phyloP scores from a whole-genome alignment of 75 land plant species.

The Isoetes taiwanensis region DNA sequence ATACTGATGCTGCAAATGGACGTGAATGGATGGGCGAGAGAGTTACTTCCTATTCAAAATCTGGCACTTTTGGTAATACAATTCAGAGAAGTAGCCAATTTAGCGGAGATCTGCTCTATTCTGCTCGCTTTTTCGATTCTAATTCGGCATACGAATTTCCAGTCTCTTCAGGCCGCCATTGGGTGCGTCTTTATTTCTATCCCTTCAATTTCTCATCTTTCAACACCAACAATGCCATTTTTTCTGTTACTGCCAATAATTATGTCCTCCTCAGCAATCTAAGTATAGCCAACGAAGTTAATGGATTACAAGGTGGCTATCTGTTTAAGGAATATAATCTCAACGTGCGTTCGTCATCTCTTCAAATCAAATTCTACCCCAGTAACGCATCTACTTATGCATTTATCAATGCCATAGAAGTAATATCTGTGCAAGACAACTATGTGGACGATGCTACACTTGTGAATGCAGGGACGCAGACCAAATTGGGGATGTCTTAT shows the following conservation, averaged over 20 bases:
- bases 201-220: constrained; percentile 25
- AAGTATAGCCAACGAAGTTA: no score
- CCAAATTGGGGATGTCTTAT: background rate
- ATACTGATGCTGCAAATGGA: constrained; percentile 32
- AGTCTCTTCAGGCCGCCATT: constrained; percentile 38
- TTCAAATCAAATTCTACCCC: constrained; percentile 44
- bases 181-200: constrained; percentile 57
- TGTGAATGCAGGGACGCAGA: background rate
- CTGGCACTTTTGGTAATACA: no score
- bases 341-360: constrained; percentile 13
- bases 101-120: constrained; percentile 41
- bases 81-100: no score
- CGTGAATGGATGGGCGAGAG: constrained; percentile 48
- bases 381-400: background rate
- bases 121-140: constrained; percentile 36
- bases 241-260: constrained; percentile 30
- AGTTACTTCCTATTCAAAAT: no score
- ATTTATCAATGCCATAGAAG: constrained; percentile 9
- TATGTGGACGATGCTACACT: background rate
- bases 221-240: constrained; percentile 16
- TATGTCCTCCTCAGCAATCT: no score
- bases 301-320: no score
- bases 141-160: constrained; percentile 28
- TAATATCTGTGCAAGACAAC: constrained; percentile 13
- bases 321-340: constrained; percentile 11